Percentiles rank a stretch among this genome's conserved stretches.
Conservation (phyloP, 306 rosid species). For the Prosopis cineraria region DNA sequence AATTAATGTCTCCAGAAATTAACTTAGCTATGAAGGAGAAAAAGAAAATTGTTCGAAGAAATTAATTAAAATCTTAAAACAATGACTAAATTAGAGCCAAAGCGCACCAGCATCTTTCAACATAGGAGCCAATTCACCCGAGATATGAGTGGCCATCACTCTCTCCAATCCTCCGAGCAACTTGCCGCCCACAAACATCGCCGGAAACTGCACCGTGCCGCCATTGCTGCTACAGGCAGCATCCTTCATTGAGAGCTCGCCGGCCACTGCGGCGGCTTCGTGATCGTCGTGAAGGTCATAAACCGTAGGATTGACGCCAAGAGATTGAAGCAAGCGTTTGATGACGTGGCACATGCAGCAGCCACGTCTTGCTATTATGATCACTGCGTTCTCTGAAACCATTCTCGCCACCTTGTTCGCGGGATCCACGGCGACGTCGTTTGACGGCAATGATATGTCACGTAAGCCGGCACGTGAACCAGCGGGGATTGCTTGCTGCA, state of each 20-base stretch:
- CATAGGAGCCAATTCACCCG: slow-evolving; percentile 70
- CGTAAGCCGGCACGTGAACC: not conserved
- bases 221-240: not conserved
- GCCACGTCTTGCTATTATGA: slow-evolving; percentile 58
- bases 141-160: slow-evolving; percentile 69
- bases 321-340: slow-evolving; percentile 48
- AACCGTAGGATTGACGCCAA: slow-evolving; percentile 62
- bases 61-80: not conserved
- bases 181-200: slow-evolving; percentile 75
- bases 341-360: slow-evolving; percentile 82
- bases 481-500: slow-evolving; percentile 51
- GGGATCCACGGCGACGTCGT: not conserved
- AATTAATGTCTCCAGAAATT: too few relatives aligned
- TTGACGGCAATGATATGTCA: not conserved
- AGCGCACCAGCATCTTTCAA: slow-evolving; percentile 71
- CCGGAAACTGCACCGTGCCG: slow-evolving; percentile 53
- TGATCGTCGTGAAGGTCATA: slow-evolving; percentile 56
- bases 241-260: slow-evolving; percentile 14
- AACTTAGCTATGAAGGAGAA: too few relatives aligned
- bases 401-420: slow-evolving; percentile 1
- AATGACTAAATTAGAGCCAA: slow-evolving; percentile 57
- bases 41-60: not conserved
- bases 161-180: slow-evolving; percentile 76
- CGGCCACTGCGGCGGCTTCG: slow-evolving; percentile 36
- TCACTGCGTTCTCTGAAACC: slow-evolving; percentile 60